phyloP scores from a whole-genome alignment of 1,284 basidiomycete genomes.

The Sanguinoderma infundibulare region DNA sequence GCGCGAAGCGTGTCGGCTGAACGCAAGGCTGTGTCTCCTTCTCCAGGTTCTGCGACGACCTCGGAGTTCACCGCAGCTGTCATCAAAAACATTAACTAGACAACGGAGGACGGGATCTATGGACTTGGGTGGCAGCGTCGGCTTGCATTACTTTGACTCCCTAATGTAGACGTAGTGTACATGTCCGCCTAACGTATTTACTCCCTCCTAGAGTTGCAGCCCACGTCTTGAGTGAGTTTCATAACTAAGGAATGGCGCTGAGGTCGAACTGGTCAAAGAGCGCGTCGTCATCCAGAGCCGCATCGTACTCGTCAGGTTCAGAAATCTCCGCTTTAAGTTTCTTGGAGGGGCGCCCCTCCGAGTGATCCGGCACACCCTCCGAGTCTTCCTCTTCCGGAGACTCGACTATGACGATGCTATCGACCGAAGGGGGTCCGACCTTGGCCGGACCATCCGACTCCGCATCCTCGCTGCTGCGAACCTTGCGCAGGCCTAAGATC shows the following conservation, averaged over 20 bases:
- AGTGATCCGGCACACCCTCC: constrained; percentile 7
- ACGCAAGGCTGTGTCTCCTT: constrained; percentile 2
- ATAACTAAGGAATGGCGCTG: constrained; percentile 31
- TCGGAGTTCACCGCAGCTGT: constrained; percentile 92
- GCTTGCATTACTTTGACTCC: constrained; percentile 22
- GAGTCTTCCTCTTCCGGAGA: constrained; percentile 12
- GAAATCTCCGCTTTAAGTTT: constrained; percentile 40
- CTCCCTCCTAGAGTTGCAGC: constrained; percentile 18
- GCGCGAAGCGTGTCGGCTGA: background rate
- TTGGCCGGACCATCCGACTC: background rate
- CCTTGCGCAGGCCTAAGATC: constrained; percentile 61
- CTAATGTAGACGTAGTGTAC: constrained; percentile 32
- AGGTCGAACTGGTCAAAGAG: constrained; percentile 48
- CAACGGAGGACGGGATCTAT: constrained; percentile 4
- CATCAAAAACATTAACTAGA: constrained; percentile 67
- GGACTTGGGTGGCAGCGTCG: constrained; percentile 10
- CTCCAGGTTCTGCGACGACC: constrained; percentile 80
- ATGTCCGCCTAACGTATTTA: constrained; percentile 26
- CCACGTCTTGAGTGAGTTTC: constrained; percentile 24
- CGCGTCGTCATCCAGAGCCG: constrained; percentile 49
- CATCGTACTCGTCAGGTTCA: constrained; percentile 55
- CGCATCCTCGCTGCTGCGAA: constrained; percentile 14
- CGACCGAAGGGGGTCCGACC: background rate
- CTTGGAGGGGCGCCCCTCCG: constrained; percentile 42
- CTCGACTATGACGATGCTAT: constrained; percentile 29